A percentile compares a stretch with the other conserved stretches of the same genome.
phyloP scores from a whole-genome alignment of 1,284 basidiomycete genomes.

The Ceratobasidium papillatum region DNA sequence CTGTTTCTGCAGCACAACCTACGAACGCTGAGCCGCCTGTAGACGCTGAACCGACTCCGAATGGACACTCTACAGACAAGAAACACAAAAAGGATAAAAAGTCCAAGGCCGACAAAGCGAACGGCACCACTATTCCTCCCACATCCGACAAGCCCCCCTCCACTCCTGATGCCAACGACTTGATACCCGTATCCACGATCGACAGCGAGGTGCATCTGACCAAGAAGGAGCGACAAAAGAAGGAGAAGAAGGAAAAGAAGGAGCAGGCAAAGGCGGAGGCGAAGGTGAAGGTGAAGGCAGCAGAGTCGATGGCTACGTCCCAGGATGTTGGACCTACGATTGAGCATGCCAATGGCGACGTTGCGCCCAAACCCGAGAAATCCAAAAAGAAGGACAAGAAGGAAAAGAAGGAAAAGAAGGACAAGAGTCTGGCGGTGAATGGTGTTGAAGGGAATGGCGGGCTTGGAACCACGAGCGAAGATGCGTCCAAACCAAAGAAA shows the following conservation, averaged over 20 bases:
- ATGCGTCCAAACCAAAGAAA: constrained; percentile 27
- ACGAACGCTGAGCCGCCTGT: neutral
- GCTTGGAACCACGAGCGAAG: neutral
- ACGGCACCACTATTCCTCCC: constrained; percentile 19
- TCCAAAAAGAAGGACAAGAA: constrained; percentile 33
- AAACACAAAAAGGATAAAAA: constrained; percentile 42
- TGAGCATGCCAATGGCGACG: constrained; percentile 34
- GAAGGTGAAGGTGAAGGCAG: constrained; percentile 14
- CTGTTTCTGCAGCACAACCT: neutral
- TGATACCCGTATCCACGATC: constrained; percentile 19
- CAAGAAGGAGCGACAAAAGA: constrained; percentile 49
- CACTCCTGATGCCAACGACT: constrained; percentile 41
- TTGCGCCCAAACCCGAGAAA: constrained; percentile 19
- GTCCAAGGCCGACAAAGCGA: constrained; percentile 17
- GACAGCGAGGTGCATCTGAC: constrained; percentile 45
- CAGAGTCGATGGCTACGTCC: constrained; percentile 36
- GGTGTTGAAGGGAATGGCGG: neutral
- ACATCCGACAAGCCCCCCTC: constrained; percentile 32
- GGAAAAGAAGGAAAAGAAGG: constrained; percentile 44
- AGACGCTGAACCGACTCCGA: neutral
- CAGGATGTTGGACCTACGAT: neutral
- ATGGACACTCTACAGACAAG: constrained; percentile 41
- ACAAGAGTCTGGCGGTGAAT: constrained; percentile 33
- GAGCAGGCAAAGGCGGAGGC: constrained; percentile 37
- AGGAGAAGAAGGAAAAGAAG: constrained; percentile 47